Percentiles rank a stretch among this genome's conserved stretches.
Evolutionary conservation across 805 yeast genomes (phyloP).

Genomic region (Kurtzmaniella fragi): DNA sequence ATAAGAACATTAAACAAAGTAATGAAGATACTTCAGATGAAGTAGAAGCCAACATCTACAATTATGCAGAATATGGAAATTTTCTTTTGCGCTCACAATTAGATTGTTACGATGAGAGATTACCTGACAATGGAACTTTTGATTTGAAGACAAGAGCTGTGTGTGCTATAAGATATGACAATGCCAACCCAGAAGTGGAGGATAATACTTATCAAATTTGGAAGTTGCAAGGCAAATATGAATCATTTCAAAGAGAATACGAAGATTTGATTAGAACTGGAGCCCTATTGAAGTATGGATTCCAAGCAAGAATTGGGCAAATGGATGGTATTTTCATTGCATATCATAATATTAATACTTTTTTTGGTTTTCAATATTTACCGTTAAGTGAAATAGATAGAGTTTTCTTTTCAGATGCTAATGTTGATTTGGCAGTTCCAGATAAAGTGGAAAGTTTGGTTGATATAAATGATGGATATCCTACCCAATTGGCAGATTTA

Average conservation of each 20-base stretch:
- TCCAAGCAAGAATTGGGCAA: slow-evolving; percentile 91
- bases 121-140: slow-evolving; percentile 90
- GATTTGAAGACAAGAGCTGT: slow-evolving; percentile 92
- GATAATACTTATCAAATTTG: slow-evolving; percentile 65
- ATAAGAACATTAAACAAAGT: slow-evolving; percentile 13
- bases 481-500: slow-evolving; percentile 52
- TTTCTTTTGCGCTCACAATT: slow-evolving; percentile 86
- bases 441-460: slow-evolving; percentile 11
- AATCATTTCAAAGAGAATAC: slow-evolving; percentile 79
- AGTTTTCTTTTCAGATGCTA: slow-evolving; percentile 18
- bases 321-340: slow-evolving; percentile 97
- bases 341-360: slow-evolving; percentile 72
- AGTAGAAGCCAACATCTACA: slow-evolving; percentile 41
- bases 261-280: slow-evolving; percentile 66
- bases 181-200: slow-evolving; percentile 49
- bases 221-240: slow-evolving; percentile 58
- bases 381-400: slow-evolving; percentile 69
- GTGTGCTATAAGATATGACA: slow-evolving; percentile 76
- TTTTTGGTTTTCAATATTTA: slow-evolving; percentile 88
- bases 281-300: slow-evolving; percentile 74
- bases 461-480: slow-evolving; percentile 31
- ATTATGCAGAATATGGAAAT: slow-evolving; percentile 63
- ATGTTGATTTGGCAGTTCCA: slow-evolving; percentile 4
- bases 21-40: slow-evolving; percentile 8
- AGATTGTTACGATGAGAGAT: slow-evolving; percentile 69